Percentiles rank a stretch among this genome's conserved stretches.
Conservation (phyloP, 2,329 filamentous ascomycete genomes). For the Paecilomyces dactylethromorphus region DNA sequence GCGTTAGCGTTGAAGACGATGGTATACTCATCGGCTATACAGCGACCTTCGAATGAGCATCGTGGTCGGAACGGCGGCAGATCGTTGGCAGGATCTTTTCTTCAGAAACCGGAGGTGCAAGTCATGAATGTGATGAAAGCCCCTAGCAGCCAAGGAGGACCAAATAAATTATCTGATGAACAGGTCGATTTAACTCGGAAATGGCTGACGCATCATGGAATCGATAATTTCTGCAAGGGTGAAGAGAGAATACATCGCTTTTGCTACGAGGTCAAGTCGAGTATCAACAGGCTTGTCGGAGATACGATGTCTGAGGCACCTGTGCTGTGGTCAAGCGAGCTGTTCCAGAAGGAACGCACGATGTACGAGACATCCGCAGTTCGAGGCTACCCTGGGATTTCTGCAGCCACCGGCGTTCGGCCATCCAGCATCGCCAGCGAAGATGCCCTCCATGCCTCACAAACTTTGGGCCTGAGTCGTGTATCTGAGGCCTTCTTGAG, state of each 20-base stretch:
- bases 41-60: constrained; percentile 22
- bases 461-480: constrained; percentile 20
- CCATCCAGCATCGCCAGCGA: constrained; percentile 41
- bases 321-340: constrained; percentile 84
- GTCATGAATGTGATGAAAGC: constrained; percentile 83
- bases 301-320: constrained; percentile 79
- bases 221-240: constrained; percentile 90
- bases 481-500: constrained; percentile 23
- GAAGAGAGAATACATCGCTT: constrained; percentile 94
- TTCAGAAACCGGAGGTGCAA: constrained; percentile 76
- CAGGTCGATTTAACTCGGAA: constrained; percentile 77
- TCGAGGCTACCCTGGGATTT: constrained; percentile 28
- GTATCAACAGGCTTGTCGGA: constrained; percentile 76
- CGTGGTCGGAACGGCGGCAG: constrained; percentile 39
- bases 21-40: constrained; percentile 49
- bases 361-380: constrained; percentile 34
- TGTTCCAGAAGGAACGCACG: constrained; percentile 66
- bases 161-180: constrained; percentile 93
- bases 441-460: constrained; percentile 25
- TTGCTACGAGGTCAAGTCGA: constrained; percentile 81
- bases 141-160: constrained; percentile 73
- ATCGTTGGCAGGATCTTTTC: constrained; percentile 50
- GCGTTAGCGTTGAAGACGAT: constrained; percentile 86
- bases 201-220: constrained; percentile 74
- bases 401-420: constrained; percentile 40